Conservation (phyloP, 306 rosid genomes). For the Astragalus membranaceus region DNA sequence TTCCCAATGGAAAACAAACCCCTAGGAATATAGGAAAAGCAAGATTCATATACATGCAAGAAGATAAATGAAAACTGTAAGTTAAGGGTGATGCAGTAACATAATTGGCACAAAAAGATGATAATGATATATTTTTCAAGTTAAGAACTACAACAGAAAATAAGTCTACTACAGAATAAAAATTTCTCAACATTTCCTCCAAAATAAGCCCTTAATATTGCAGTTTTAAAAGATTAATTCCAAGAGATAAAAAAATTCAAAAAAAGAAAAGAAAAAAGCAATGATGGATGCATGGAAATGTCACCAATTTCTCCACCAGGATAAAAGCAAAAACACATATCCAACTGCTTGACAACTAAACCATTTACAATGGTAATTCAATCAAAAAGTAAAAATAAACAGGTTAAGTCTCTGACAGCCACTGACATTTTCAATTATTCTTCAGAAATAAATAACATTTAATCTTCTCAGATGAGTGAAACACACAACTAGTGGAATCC, state of each 20-base stretch:
- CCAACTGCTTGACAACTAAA: not conserved
- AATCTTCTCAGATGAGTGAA: not conserved
- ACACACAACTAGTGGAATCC: conserved; percentile 10
- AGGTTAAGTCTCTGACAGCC: conserved; percentile 1
- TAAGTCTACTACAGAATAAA: not conserved
- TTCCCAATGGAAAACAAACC: conserved; percentile 89
- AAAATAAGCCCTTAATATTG: not conserved
- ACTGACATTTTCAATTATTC: not conserved
- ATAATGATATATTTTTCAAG: not conserved
- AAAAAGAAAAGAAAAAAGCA: not conserved
- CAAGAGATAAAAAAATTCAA: not conserved
- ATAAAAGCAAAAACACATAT: not conserved
- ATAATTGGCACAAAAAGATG: not conserved
- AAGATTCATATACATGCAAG: conserved; percentile 19
- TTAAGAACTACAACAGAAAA: not conserved
- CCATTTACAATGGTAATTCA: not conserved
- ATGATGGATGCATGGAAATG: not conserved
- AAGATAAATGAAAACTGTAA: conserved; percentile 11
- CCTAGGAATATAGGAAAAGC: conserved; percentile 42
- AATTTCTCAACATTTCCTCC: not conserved
- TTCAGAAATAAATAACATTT: conserved; percentile 2
- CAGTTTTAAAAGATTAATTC: not conserved
- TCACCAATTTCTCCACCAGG: not conserved
- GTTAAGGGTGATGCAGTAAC: not conserved
- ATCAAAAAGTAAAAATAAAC: not conserved